A percentile compares a stretch with the other conserved stretches of the same genome.
Conservation (phyloP, 495 filamentous ascomycete genomes). For the Corynascus novoguineensis region DNA sequence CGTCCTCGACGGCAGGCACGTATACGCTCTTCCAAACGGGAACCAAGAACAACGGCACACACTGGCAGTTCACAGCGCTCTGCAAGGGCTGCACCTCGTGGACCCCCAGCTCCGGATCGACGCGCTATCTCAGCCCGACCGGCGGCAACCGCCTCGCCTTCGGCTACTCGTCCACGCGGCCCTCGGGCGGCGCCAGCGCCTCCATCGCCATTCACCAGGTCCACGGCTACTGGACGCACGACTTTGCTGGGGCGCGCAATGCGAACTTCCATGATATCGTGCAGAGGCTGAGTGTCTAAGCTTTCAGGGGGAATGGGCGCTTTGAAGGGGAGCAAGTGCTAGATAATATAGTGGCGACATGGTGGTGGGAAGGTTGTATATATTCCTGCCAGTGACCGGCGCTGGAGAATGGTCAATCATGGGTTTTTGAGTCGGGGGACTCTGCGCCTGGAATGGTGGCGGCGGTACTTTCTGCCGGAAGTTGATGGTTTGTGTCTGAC, state of each 20-base stretch:
- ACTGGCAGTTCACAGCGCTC: slow-evolving; percentile 42
- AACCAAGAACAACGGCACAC: slow-evolving; percentile 38
- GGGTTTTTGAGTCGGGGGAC: too few relatives aligned
- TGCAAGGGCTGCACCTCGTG: slow-evolving; percentile 42
- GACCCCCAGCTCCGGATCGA: slow-evolving; percentile 20
- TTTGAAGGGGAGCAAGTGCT: background rate
- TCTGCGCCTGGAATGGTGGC: too few relatives aligned
- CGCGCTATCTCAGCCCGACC: slow-evolving; percentile 30
- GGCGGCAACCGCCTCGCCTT: slow-evolving; percentile 41
- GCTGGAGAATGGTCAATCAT: too few relatives aligned
- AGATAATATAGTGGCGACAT: background rate
- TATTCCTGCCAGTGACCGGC: too few relatives aligned
- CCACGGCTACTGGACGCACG: slow-evolving; percentile 41
- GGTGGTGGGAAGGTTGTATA: background rate
- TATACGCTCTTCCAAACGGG: slow-evolving; percentile 33
- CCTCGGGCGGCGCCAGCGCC: slow-evolving; percentile 28
- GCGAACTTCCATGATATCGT: slow-evolving; percentile 33
- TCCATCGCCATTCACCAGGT: slow-evolving; percentile 38
- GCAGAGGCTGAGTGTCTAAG: slow-evolving; percentile 10
- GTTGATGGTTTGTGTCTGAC: too few relatives aligned
- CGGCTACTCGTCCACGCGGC: slow-evolving; percentile 34
- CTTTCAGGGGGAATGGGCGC: too few relatives aligned
- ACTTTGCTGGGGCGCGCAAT: slow-evolving; percentile 37
- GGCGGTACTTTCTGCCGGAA: too few relatives aligned
- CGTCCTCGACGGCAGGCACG: slow-evolving; percentile 28